Evolutionary conservation across 805 yeast species (phyloP).

Genomic region (Lipomyces oligophaga): DNA sequence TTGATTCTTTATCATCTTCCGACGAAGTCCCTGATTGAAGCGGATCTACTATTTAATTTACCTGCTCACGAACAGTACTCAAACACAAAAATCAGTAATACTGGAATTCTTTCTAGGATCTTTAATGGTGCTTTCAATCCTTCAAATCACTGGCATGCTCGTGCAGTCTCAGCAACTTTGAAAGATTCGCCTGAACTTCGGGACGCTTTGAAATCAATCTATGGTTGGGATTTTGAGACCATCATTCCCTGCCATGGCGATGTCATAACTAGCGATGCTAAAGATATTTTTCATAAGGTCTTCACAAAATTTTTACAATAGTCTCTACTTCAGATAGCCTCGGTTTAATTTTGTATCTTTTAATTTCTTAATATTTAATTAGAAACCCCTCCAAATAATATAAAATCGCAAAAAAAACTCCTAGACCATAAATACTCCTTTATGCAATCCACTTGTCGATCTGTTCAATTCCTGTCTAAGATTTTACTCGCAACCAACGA

Average conservation of each 20-base stretch:
- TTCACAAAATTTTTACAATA: no score
- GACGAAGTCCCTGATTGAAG: conserved; percentile 52
- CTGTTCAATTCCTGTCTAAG: no score
- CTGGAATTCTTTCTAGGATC: conserved; percentile 6
- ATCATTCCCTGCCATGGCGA: conserved; percentile 61
- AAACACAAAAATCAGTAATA: conserved; percentile 4
- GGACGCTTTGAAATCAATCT: conserved; percentile 27
- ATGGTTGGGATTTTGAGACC: conserved; percentile 47
- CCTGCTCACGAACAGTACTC: conserved; percentile 48
- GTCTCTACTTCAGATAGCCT: no score
- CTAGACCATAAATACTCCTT: no score
- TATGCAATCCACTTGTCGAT: no score
- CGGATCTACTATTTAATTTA: conserved; percentile 59
- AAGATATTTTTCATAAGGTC: conserved; percentile 26
- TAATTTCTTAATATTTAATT: no score
- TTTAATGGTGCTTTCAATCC: conserved; percentile 20
- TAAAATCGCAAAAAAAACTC: no score
- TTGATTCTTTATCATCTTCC: conserved; percentile 48
- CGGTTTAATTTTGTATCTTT: no score
- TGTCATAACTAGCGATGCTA: conserved; percentile 45
- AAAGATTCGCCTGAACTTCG: conserved; percentile 5
- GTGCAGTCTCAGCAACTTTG: conserved; percentile 1
- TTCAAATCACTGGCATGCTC: conserved; percentile 11
- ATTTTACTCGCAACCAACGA: conserved; percentile 11
- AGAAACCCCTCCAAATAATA: no score